Evolutionary conservation across 2,329 filamentous ascomycete species (phyloP).

Genomic region (Tolypocladium capitatum): DNA sequence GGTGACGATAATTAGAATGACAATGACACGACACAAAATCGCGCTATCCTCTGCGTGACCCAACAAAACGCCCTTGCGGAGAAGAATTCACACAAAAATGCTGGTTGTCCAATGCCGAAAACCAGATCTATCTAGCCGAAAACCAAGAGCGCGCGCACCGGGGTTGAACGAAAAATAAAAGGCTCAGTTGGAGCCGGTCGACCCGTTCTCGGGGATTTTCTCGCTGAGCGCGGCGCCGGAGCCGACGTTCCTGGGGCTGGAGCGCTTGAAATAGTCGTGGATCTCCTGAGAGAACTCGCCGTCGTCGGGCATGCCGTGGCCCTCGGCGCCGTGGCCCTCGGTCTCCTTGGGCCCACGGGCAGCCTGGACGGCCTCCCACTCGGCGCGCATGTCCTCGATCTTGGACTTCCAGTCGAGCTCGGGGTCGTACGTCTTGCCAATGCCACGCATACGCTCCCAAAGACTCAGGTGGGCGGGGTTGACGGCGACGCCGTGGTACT

Average conservation of each 20-base stretch:
- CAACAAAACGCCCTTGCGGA: not conserved
- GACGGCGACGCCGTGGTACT: conserved; percentile 89
- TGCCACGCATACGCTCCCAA: conserved; percentile 72
- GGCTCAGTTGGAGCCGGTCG: conserved; percentile 5
- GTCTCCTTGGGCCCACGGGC: conserved; percentile 34
- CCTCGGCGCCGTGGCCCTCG: conserved; percentile 19
- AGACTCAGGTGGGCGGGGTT: conserved; percentile 78
- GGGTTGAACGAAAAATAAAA: too few relatives aligned
- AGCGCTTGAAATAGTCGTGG: conserved; percentile 38
- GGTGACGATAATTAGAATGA: not conserved
- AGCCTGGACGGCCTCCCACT: conserved; percentile 43
- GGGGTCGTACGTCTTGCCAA: conserved; percentile 72
- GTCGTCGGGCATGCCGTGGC: conserved; percentile 25
- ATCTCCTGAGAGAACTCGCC: conserved; percentile 41
- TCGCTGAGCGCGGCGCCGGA: conserved; percentile 13
- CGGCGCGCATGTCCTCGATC: conserved; percentile 64
- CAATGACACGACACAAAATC: not conserved
- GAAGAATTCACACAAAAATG: not conserved
- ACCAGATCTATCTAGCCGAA: not conserved
- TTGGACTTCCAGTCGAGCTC: conserved; percentile 71
- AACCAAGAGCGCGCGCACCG: not conserved
- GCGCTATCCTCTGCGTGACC: not conserved
- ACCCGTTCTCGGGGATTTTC: conserved; percentile 10
- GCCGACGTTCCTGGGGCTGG: conserved; percentile 15
- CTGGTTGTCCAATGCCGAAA: not conserved